Conservation (phyloP, 805 yeast species). For the Saturnispora serradocipensis region DNA sequence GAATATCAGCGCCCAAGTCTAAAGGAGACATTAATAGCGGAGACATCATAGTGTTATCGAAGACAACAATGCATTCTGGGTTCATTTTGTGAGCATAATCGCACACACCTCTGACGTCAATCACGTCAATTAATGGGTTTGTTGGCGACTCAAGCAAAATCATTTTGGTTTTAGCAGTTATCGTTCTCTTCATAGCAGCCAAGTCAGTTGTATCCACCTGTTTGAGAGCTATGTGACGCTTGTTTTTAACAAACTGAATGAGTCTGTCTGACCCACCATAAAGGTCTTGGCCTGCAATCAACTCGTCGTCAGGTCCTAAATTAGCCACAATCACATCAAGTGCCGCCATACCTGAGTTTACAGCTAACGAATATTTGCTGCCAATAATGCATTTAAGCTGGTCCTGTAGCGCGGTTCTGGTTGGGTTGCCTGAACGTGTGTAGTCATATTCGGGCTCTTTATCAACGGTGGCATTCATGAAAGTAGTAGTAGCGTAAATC, state of each 20-base stretch:
- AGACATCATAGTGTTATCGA: slow-evolving; percentile 96
- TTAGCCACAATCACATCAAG: slow-evolving; percentile 69
- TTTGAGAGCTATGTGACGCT: slow-evolving; percentile 53
- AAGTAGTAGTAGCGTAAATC: slow-evolving; percentile 88
- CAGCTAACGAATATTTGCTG: slow-evolving; percentile 71
- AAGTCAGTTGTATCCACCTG: slow-evolving; percentile 80
- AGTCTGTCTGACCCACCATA: slow-evolving; percentile 92
- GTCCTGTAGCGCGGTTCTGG: slow-evolving; percentile 69
- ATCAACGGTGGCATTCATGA: slow-evolving; percentile 65
- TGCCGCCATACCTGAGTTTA: slow-evolving; percentile 89
- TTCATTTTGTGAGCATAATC: slow-evolving; percentile 54
- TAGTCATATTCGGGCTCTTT: slow-evolving; percentile 58
- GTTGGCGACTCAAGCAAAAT: slow-evolving; percentile 88
- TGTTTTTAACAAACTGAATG: slow-evolving; percentile 57
- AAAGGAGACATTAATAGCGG: slow-evolving; percentile 81
- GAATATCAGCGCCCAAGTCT: slow-evolving; percentile 81
- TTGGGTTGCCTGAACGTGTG: slow-evolving; percentile 91
- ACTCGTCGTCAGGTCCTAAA: slow-evolving; percentile 75
- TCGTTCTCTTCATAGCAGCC: slow-evolving; percentile 46
- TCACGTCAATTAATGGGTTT: slow-evolving; percentile 83
- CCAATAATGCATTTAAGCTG: slow-evolving; percentile 73
- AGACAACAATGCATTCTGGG: slow-evolving; percentile 66
- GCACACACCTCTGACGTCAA: slow-evolving; percentile 65
- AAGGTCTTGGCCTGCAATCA: slow-evolving; percentile 88
- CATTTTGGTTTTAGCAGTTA: slow-evolving; percentile 55